Percentiles rank a stretch among this genome's conserved stretches.
phyloP scores from a whole-genome alignment of 2,329 filamentous ascomycete species.

The Sporothrix inflata region DNA sequence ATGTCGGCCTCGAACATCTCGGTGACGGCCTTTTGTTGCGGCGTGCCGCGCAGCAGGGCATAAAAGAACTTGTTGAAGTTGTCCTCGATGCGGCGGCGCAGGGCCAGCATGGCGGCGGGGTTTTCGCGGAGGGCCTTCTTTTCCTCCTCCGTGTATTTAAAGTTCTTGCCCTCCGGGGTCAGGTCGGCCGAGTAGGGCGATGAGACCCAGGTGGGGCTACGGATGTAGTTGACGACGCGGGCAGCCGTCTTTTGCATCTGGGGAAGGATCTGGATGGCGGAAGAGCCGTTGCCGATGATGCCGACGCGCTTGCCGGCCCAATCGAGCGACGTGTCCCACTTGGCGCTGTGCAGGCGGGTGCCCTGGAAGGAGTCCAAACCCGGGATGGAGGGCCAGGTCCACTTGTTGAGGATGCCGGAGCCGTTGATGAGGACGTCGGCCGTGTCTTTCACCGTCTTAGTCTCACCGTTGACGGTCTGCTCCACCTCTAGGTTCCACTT shows the following conservation, averaged over 20 bases:
- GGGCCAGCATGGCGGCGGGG: neutral
- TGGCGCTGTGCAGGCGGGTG: constrained; percentile 38
- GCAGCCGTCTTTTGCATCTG: constrained; percentile 30
- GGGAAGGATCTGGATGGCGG: constrained; percentile 40
- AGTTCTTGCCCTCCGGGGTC: constrained; percentile 15
- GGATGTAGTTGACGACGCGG: constrained; percentile 12
- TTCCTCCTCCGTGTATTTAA: neutral
- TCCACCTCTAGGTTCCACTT: constrained; percentile 42
- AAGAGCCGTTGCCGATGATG: constrained; percentile 42
- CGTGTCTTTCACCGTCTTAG: constrained; percentile 25
- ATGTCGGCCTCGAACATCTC: constrained; percentile 12
- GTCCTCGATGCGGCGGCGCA: constrained; percentile 6
- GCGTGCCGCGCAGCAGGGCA: constrained; percentile 18
- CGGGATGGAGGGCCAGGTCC: constrained; percentile 37
- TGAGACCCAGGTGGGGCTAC: constrained; percentile 11
- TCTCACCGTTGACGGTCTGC: constrained; percentile 34
- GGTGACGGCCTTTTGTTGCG: neutral
- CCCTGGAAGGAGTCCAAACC: constrained; percentile 43
- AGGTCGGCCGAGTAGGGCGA: constrained; percentile 18
- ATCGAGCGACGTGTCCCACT: constrained; percentile 36
- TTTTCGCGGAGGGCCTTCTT: constrained; percentile 6
- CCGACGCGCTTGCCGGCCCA: constrained; percentile 38
- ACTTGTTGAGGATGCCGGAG: constrained; percentile 35
- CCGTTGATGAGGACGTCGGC: constrained; percentile 34
- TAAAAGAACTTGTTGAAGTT: constrained; percentile 22